Evolutionary conservation across 129 eudicot genomes (phyloP), one percentile per base, ranked within the genome.

Genomic region (Rutidosis leptorrhynchoides): DNA sequence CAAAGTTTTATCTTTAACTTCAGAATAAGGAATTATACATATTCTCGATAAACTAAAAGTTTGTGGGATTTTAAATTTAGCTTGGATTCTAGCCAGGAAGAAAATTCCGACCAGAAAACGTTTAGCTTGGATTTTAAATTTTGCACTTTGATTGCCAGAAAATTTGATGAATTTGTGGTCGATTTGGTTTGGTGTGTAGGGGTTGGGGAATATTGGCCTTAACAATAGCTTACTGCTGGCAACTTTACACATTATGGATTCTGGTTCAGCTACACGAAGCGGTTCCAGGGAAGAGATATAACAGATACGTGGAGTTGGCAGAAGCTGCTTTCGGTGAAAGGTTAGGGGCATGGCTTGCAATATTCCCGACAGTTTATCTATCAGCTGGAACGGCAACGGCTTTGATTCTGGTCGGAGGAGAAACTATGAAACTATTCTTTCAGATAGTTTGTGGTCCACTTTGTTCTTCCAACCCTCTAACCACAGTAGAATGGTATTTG

Each of bases 221-320:
- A 49, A 51, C 84, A 24, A 25, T 86, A 64, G 86, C 82, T 20
- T 89, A 86, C 73, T 69, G 77, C 22, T 89, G 97, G 97, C 97
- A 89, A 74, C 56, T 89, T 11, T 89, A 89, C 76, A 89, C 97
- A 28, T 64, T 83, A 21, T 89, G 97, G 97, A 68, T 89, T 27
- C 81, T 89, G 57, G 88, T 86, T 30, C 90, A 89, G 67, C 97
- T 89, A 72, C 97, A 89, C 60, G 97, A 89, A 73, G 80, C 95
- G 2, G 76, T 77, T 28, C 83, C 90, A 3, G 97, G 97, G 20
- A 86, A 78, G 56, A 86, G 97, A 22, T 78, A 86, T 73, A 89
- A 86, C 64, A 70, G 97, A 68, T 89, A 86, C 62, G 87, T 86
- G 28, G 65, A 85, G 66, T 95, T 89, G 24, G 80, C 95, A 25